Conservation (phyloP, 306 rosid genomes). For the Styphnolobium japonicum region DNA sequence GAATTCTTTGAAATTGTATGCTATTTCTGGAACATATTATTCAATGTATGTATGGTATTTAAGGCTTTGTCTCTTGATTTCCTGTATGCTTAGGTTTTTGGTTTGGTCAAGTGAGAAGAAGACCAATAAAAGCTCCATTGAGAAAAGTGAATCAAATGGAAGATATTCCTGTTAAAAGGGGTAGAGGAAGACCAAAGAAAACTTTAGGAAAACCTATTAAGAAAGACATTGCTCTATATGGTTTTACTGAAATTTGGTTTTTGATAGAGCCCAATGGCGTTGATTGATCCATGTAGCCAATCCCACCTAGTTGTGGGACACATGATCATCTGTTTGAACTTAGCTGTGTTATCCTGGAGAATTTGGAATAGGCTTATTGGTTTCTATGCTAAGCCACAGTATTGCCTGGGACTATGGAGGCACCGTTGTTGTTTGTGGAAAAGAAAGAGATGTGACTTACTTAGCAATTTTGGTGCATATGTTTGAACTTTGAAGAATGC, state of each 20-base stretch:
- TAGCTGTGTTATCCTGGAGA: not conserved
- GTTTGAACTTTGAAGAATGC: not conserved
- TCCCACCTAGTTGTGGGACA: not conserved
- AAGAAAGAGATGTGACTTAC: not conserved
- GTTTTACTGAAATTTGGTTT: too few relatives aligned
- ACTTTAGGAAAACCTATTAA: too few relatives aligned
- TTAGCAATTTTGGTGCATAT: not conserved
- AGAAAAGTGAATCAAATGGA: not conserved
- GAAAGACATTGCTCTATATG: too few relatives aligned
- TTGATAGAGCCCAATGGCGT: too few relatives aligned
- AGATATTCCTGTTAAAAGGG: too few relatives aligned
- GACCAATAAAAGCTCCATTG: not conserved
- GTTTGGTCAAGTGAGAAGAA: not conserved
- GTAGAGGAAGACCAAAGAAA: too few relatives aligned
- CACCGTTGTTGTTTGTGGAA: not conserved
- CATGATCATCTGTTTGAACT: constrained; percentile 3
- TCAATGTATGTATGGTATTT: not conserved
- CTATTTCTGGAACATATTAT: not conserved
- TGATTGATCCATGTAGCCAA: not conserved
- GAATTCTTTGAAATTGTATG: not conserved
- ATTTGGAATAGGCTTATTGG: not conserved
- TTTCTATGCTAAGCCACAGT: constrained; percentile 2
- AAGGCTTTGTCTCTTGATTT: not conserved
- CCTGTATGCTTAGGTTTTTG: not conserved
- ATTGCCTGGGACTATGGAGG: not conserved